These are phyloP conservation scores for Dothideomycetes sp. DNA, from an alignment of 2,329 filamentous ascomycete species.

Conservation along the genomic window DNA sequence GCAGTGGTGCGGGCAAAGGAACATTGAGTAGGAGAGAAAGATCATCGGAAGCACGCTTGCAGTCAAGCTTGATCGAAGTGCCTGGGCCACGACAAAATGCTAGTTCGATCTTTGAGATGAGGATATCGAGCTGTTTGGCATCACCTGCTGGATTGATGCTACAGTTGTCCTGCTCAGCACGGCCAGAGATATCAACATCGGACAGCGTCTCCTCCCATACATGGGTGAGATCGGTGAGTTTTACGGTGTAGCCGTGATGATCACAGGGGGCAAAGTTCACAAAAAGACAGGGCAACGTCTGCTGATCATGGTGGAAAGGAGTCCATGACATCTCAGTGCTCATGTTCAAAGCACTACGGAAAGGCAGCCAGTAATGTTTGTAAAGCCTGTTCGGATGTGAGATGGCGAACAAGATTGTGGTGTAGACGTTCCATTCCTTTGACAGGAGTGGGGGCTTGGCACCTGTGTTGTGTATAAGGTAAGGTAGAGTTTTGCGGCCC, in stretches of 20 bases:
- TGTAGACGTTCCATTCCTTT: not conserved
- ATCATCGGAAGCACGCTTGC: slow-evolving; percentile 16
- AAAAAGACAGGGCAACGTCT: slow-evolving; percentile 41
- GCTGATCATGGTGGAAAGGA: slow-evolving; percentile 3
- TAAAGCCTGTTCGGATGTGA: too few relatives aligned
- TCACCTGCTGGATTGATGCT: slow-evolving; percentile 65
- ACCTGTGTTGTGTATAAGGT: not conserved
- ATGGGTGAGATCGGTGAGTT: slow-evolving; percentile 60
- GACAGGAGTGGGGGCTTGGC: not conserved
- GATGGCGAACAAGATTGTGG: too few relatives aligned
- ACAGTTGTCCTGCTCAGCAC: slow-evolving; percentile 52
- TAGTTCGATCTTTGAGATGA: slow-evolving; percentile 48
- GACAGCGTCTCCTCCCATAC: slow-evolving; percentile 62
- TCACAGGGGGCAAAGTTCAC: slow-evolving; percentile 47
- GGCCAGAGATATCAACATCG: slow-evolving; percentile 48
- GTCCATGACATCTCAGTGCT: slow-evolving; percentile 2
- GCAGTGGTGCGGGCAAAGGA: slow-evolving; percentile 50
- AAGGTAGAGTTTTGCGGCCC: not conserved
- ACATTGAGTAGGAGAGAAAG: slow-evolving; percentile 46
- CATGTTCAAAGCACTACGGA: slow-evolving; percentile 7
- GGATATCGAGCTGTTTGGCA: slow-evolving; percentile 53
- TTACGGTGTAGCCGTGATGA: slow-evolving; percentile 51
- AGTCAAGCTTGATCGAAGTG: slow-evolving; percentile 20
- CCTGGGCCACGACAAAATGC: slow-evolving; percentile 19
- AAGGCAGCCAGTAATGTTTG: too few relatives aligned